Evolutionary conservation across 345 rosid genomes (phyloP), one percentile per base, ranked within the genome.

Genomic region (Dimocarpus longan): DNA sequence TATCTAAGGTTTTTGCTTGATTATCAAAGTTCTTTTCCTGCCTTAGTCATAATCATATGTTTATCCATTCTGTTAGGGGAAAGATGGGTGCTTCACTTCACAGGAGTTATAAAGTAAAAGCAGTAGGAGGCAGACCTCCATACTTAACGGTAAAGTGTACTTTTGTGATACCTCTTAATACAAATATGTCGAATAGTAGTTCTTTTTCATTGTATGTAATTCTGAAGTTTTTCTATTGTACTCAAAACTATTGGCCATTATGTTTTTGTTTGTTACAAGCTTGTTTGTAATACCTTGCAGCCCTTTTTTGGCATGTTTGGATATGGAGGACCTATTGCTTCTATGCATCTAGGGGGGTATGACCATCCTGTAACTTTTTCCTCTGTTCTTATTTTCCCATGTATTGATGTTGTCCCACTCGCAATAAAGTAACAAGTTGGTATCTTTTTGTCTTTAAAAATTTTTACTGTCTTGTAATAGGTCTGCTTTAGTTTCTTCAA

Each of bases 41-140:
- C 62, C 59, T 44, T 24, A 5, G 26, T 46, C 15, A 26, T 26
- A 21, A 15, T 26, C 37, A 37, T 66, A 24, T 73, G 19, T 76
- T 79, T 73, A 56, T 77, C 66, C 52, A 65, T 83, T 46, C 40
- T 79, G 56, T 82, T 75, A 91, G 95, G 97, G 97, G 97, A 54
- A 93, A 86, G 85, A 87, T 93, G 65, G 97, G 97, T 43, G 90
- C 93, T 71, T 93, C 95, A 42, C 79, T 89, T 73, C 89, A 90
- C 76, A 88, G 97, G 83, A 80, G 86, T 60, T 81, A 66, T 24
- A 90, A 88, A 82, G 46, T 19, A 19, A 9, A 39, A 26, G 94
- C 82, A 68, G 71, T 91, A 75, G 95, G 95, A 62, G 87, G 90
- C 82, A 80, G 83, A 71, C 97, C 95, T 65, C 97, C 95, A 39